Base-by-base conservation (phyloP, 139 green algal species). In the Chlorella sorokiniana region DNA sequence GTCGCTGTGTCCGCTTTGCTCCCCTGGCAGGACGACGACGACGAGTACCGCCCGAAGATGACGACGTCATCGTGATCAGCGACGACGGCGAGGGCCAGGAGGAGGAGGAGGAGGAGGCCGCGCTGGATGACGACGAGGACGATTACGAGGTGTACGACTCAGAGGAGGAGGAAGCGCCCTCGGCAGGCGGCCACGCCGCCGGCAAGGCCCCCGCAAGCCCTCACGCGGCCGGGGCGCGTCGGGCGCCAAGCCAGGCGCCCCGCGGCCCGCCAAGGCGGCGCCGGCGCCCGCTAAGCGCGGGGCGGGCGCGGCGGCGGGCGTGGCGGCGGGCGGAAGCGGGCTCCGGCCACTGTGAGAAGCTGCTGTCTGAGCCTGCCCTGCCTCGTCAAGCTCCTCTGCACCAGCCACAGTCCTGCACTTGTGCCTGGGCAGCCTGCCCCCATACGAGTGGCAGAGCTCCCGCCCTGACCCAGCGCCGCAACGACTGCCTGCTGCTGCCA, bases 121-220 rank as follows among this genome's bases (percentile, higher is more conserved):
- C 59, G 8, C 45, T 29, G 14, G 59, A 71, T 3, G 56, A 70
- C 0, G 82, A 86, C 1, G 82, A 86, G 3, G 62, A 83, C 7
- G 71, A 76, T 37, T 72, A 59, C 29, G 79, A 78, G 38, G 67
- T 78, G 33, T 78, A 79, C 25, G 75, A 81, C 42, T 35, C 40
- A 4, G 75, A 84, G 37, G 78, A 71, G 67, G 76, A 74, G 44
- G 63, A 51, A 41, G 27, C 38, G 9, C 6, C 38, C 42, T 29
- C n/a, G 69, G 69, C 42, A 38, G 29, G 41, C 20, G 42, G 69
- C 41, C 7, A 31, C 59, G 59, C 7, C 59, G 27, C 33, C 42
- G 23, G 40, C 31, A 45, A n/a, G 73, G 73, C 54, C 3, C 68
- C 27, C 56, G 73, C 25, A 40, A 69, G 11, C 54, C 73, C 29